Evolutionary conservation across 1,284 basidiomycete species (phyloP).

Genomic region (Apiotrichum montevideense): DNA sequence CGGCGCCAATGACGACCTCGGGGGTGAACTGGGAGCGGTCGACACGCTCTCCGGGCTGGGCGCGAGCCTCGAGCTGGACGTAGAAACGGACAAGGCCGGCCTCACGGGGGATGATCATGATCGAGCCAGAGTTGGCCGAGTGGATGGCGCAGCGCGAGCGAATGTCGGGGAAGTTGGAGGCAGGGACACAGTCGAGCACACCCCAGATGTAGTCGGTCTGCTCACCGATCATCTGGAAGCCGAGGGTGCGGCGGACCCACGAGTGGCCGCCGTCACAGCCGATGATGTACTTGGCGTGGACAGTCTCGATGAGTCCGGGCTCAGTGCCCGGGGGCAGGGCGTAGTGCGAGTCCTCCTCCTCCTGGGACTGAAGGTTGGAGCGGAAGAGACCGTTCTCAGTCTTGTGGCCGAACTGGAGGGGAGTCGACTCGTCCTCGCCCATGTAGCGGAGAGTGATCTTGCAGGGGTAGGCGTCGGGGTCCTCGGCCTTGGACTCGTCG

Average conservation of each 20-base stretch:
- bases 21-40: constrained; percentile 26
- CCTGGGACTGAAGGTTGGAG: constrained; percentile 12
- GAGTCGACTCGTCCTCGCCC: constrained; percentile 15
- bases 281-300: constrained; percentile 29
- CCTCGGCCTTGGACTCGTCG: constrained; percentile 14
- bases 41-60: constrained; percentile 15
- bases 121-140: constrained; percentile 16
- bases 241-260: constrained; percentile 21
- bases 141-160: constrained; percentile 20
- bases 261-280: constrained; percentile 30
- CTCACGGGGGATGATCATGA: constrained; percentile 22
- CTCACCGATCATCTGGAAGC: constrained; percentile 24
- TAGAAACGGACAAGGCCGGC: constrained; percentile 21
- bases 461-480: constrained; percentile 18
- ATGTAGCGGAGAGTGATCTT: constrained; percentile 14
- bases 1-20: constrained; percentile 31
- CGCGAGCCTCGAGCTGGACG: constrained; percentile 16
- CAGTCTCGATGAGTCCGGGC: constrained; percentile 14
- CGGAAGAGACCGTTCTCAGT: constrained; percentile 18
- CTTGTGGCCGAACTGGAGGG: constrained; percentile 18
- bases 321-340: constrained; percentile 12
- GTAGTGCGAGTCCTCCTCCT: constrained; percentile 21
- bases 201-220: constrained; percentile 27
- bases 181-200: constrained; percentile 21
- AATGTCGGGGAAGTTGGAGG: constrained; percentile 22